These are phyloP conservation scores for Rhizomucor pusillus DNA, from an alignment of 371 early-diverging fungal species.

Conservation along the genomic window DNA sequence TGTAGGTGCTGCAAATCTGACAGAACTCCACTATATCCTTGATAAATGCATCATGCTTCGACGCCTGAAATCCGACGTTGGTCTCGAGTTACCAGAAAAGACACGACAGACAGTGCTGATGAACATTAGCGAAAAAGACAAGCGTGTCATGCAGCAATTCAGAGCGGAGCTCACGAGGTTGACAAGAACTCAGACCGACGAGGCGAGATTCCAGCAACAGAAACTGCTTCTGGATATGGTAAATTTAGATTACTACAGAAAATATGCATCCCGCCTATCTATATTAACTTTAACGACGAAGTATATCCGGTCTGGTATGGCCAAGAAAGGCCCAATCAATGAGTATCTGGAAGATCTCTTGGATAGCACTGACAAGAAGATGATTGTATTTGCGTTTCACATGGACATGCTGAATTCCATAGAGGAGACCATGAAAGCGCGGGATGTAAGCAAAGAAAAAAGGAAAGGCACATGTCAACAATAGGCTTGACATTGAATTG, in stretches of 20 bases:
- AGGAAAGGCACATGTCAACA: constrained; percentile 5
- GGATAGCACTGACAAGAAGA: constrained; percentile 39
- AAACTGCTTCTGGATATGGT: background rate
- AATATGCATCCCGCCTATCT: too few relatives aligned
- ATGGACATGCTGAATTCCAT: constrained; percentile 39
- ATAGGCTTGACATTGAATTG: background rate
- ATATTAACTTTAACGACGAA: background rate
- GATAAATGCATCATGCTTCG: constrained; percentile 56
- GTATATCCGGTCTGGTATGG: constrained; percentile 31
- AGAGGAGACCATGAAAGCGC: constrained; percentile 5
- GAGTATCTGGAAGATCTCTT: constrained; percentile 50
- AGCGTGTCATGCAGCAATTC: background rate
- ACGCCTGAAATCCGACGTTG: constrained; percentile 53
- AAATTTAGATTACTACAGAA: background rate
- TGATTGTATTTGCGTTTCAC: constrained; percentile 67
- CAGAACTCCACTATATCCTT: constrained; percentile 56
- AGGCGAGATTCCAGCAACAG: background rate
- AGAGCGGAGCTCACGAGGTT: background rate
- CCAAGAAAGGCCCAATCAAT: constrained; percentile 44
- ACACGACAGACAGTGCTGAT: constrained; percentile 43
- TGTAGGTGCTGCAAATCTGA: constrained; percentile 49
- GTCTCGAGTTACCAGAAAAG: constrained; percentile 46
- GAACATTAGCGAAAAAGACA: constrained; percentile 4
- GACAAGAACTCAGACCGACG: background rate
- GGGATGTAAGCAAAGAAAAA: constrained; percentile 15